Evolutionary conservation across 2,329 filamentous ascomycete genomes (phyloP).

Genomic region (Apiospora sp.): DNA sequence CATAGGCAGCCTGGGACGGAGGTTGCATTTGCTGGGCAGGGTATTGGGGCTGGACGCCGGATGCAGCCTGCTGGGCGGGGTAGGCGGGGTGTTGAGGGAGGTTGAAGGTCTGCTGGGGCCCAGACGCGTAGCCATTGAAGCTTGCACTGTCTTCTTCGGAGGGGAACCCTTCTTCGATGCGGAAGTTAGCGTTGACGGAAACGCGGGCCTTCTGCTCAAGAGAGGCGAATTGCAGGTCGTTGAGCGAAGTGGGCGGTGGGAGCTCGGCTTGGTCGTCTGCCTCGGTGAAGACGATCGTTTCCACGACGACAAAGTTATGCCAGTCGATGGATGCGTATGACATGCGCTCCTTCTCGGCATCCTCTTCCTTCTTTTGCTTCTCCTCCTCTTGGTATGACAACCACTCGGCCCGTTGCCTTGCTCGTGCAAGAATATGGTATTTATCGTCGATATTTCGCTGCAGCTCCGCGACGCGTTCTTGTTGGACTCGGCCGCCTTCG

Average conservation of each 20-base stretch:
- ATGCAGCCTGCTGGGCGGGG: conserved; percentile 41
- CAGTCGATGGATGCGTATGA: conserved; percentile 90
- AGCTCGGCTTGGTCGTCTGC: conserved; percentile 86
- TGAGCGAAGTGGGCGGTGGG: conserved; percentile 86
- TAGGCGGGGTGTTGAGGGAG: conserved; percentile 56
- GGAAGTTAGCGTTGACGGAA: conserved; percentile 80
- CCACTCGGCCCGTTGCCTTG: conserved; percentile 88
- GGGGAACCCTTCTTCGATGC: conserved; percentile 95
- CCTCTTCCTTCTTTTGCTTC: conserved; percentile 87
- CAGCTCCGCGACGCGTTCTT: conserved; percentile 76
- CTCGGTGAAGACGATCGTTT: conserved; percentile 92
- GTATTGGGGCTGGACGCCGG: conserved; percentile 31
- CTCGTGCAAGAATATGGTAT: conserved; percentile 79
- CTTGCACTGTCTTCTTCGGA: conserved; percentile 71
- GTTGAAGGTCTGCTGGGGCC: conserved; percentile 46
- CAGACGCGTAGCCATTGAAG: conserved; percentile 56
- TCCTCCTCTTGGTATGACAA: conserved; percentile 84
- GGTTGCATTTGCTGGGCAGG: conserved; percentile 45
- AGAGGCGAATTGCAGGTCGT: conserved; percentile 92
- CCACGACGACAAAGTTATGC: conserved; percentile 96
- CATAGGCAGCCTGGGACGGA: conserved; percentile 48
- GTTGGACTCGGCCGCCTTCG: conserved; percentile 71
- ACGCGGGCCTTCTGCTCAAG: conserved; percentile 94
- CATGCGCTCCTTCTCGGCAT: conserved; percentile 80
- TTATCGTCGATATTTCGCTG: conserved; percentile 80